Evolutionary conservation across 2,329 filamentous ascomycete species (phyloP), one percentile per base, ranked within the genome.

Genomic region (Fusarium coffeatum): DNA sequence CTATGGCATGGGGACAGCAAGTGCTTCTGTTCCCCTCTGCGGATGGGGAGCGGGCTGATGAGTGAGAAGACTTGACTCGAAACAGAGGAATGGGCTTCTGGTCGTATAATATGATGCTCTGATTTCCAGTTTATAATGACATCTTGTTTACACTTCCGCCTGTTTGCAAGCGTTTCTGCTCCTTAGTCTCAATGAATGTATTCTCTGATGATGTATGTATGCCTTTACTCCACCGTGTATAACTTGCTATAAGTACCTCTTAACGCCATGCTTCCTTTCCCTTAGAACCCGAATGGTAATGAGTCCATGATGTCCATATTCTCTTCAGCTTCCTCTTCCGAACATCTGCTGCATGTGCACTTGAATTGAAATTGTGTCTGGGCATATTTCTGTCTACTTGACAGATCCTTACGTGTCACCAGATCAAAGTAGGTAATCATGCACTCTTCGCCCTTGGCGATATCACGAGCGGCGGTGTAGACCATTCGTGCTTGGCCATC

Each of bases 361-460:
- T 46, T 55, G 25, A 77, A 77, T 5, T 66, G 71, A 32, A 77
- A 77, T 8, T 74, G 72, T 1, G 70, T 69, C 11, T 72, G 51
- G 0, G 68, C 56, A 15, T 59, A 53, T 5, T 66, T 42, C 13
- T 74, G 73, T 8, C 75, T 69, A 25, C 55, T 66, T 4, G 49
- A 51, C 0, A 76, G 48, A n/a, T 67, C 58, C n/a, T 51, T 34
- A 6, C 63, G 61, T 1, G 25, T 61, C 6, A 67, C 68, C 3
- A 74, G 65, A 45, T 77, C 76, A 46, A 77, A 76, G 54, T 77
- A 77, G 0, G 74, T 74, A 27, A 77, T 76, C 42, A 68, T 66
- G 22, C 71, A 73, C 22, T 77, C 76, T 48, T 77, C 76, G 2
- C 65, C 70, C 27, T 67, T 55, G 5, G 16, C 13, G 6, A 77